Evolutionary conservation across 1,139 yeast genomes (phyloP).

Genomic region (Diutina pseudorugosa): DNA sequence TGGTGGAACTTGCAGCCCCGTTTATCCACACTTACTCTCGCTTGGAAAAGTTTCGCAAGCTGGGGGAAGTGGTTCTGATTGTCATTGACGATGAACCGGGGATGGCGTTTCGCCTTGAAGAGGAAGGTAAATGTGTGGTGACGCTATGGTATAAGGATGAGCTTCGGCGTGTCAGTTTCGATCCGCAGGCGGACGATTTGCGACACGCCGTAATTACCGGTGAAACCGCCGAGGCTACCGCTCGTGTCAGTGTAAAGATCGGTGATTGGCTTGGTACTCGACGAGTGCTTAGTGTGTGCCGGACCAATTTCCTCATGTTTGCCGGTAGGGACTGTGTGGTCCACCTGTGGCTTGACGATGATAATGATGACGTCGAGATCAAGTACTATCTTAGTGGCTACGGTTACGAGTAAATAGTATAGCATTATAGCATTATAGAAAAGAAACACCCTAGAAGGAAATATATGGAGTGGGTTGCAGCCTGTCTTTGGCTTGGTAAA

Average conservation of each 20-base stretch:
- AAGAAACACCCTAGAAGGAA: no score
- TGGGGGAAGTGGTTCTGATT: constrained; percentile 25
- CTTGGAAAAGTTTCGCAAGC: constrained; percentile 41
- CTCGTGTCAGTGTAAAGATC: constrained; percentile 22
- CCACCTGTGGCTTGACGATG: constrained; percentile 41
- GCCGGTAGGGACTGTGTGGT: constrained; percentile 40
- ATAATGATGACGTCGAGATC: constrained; percentile 42
- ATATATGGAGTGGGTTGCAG: no score
- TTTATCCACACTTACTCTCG: constrained; percentile 37
- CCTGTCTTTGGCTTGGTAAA: no score
- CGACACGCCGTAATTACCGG: constrained; percentile 11
- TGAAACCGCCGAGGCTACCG: constrained; percentile 10
- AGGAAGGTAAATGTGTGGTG: constrained; percentile 39
- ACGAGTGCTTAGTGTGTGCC: constrained; percentile 39
- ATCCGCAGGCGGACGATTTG: constrained; percentile 12
- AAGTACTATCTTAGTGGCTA: constrained; percentile 32
- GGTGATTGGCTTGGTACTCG: constrained; percentile 50
- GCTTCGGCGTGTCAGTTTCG: constrained; percentile 18
- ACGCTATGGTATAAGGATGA: constrained; percentile 47
- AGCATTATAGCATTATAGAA: no score
- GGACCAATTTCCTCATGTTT: constrained; percentile 37
- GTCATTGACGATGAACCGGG: neutral
- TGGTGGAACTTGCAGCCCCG: constrained; percentile 37
- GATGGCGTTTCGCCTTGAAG: constrained; percentile 33
- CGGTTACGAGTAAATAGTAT: neutral